A percentile compares a stretch with the other conserved stretches of the same genome.
Conservation (phyloP, 1,284 basidiomycete species). For the Macrocystidia cucumis region DNA sequence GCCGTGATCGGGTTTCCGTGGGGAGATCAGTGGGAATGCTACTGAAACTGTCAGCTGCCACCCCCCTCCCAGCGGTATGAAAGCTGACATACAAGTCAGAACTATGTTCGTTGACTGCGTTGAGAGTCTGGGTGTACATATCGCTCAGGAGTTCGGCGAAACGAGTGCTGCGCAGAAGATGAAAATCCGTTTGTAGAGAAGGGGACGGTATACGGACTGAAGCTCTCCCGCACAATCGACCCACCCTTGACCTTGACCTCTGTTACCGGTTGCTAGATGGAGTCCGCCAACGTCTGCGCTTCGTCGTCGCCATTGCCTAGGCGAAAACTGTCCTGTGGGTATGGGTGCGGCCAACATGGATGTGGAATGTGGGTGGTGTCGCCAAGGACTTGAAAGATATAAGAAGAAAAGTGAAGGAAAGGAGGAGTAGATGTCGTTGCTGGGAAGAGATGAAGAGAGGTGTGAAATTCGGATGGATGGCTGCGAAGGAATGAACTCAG, state of each 20-base stretch:
- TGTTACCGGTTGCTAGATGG: slow-evolving; percentile 64
- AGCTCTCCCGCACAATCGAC: slow-evolving; percentile 52
- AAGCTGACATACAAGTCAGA: slow-evolving; percentile 32
- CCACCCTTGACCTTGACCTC: slow-evolving; percentile 66
- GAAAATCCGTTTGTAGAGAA: slow-evolving; percentile 7
- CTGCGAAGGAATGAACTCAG: slow-evolving; percentile 13
- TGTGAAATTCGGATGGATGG: slow-evolving; percentile 13
- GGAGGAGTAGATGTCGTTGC: slow-evolving; percentile 10
- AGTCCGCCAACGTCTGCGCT: slow-evolving; percentile 85
- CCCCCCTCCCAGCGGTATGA: neutral
- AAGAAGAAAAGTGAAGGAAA: slow-evolving; percentile 7
- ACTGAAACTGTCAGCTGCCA: slow-evolving; percentile 5
- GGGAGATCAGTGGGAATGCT: slow-evolving; percentile 26
- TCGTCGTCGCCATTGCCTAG: slow-evolving; percentile 33
- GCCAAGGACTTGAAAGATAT: too few species aligned
- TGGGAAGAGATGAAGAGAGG: slow-evolving; percentile 9
- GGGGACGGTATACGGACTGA: slow-evolving; percentile 35
- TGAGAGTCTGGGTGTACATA: slow-evolving; percentile 74
- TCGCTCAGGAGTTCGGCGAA: slow-evolving; percentile 77
- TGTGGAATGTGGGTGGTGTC: too few species aligned
- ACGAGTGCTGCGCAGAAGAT: slow-evolving; percentile 23
- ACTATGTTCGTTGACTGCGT: slow-evolving; percentile 57
- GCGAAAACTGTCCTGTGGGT: neutral
- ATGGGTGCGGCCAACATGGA: neutral
- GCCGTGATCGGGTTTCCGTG: slow-evolving; percentile 33